Evolutionary conservation across 345 rosid genomes (phyloP).

Genomic region (Pugionium cornutum): DNA sequence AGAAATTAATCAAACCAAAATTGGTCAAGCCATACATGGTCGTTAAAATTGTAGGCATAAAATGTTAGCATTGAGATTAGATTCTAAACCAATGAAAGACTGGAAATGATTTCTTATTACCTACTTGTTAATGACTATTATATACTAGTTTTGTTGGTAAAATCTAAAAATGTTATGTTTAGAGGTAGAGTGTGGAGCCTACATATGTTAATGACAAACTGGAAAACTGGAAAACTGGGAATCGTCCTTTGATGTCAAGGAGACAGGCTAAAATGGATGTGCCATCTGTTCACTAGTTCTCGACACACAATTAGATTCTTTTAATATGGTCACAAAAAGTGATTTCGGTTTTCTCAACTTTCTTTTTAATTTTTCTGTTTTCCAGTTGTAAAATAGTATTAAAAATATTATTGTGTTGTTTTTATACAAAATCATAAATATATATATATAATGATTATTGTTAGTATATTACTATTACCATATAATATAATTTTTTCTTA

Average conservation of each 20-base stretch:
- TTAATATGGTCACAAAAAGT: conserved; percentile 21
- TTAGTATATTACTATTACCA: no score
- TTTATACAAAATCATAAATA: no score
- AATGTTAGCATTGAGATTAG: no score
- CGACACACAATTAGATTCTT: conserved; percentile 24
- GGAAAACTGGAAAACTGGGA: conserved; percentile 2
- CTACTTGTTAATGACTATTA: no score
- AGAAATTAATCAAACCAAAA: not conserved
- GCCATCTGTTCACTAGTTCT: conserved; percentile 20
- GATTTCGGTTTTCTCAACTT: not conserved
- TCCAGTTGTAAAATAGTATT: not conserved
- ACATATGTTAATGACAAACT: conserved; percentile 9
- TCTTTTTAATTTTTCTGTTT: not conserved
- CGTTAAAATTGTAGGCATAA: not conserved
- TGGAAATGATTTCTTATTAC: no score
- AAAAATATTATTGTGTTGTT: no score
- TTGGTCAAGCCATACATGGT: not conserved
- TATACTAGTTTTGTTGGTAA: not conserved
- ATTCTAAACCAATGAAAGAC: no score
- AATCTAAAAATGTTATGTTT: not conserved
- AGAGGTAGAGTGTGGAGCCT: conserved; percentile 22
- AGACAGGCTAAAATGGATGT: conserved; percentile 18
- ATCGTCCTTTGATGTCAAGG: conserved; percentile 15
- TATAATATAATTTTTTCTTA: no score
- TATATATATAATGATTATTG: no score